Percentiles rank a stretch among this genome's conserved stretches.
Conservation (phyloP, 306 rosid genomes). For the Phaseolus lunatus region DNA sequence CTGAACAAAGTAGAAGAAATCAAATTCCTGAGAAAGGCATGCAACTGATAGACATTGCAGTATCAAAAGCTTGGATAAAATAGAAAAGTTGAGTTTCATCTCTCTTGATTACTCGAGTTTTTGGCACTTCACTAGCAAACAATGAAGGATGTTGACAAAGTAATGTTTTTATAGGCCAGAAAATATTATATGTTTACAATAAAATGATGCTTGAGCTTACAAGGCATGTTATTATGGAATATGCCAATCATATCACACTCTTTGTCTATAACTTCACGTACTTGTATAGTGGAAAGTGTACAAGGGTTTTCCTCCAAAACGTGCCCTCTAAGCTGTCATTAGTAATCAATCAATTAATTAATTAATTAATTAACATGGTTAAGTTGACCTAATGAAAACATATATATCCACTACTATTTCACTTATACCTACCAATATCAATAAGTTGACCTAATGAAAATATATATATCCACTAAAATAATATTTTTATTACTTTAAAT, state of each 20-base stretch:
- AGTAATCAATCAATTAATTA: background rate
- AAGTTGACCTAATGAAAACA: background rate
- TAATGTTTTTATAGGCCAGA: slow-evolving; percentile 39
- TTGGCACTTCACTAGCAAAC: slow-evolving; percentile 24
- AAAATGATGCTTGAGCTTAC: slow-evolving; percentile 36
- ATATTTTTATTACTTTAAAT: no score
- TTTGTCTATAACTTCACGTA: background rate
- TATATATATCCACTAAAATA: background rate
- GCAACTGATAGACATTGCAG: slow-evolving; percentile 57
- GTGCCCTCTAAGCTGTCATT: slow-evolving; percentile 8
- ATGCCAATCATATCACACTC: slow-evolving; percentile 44
- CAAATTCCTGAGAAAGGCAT: slow-evolving; percentile 65
- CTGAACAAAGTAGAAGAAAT: slow-evolving; percentile 90
- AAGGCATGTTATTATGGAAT: slow-evolving; percentile 41
- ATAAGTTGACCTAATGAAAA: background rate
- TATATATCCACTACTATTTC: no score
- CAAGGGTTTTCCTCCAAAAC: background rate
- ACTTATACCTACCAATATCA: background rate
- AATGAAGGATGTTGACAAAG: slow-evolving; percentile 27
- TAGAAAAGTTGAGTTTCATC: slow-evolving; percentile 49
- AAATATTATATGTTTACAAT: slow-evolving; percentile 26
- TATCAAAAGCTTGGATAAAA: slow-evolving; percentile 54
- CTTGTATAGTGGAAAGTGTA: slow-evolving; percentile 17
- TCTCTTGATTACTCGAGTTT: background rate
- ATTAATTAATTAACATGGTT: background rate